Evolutionary conservation across 169 alveolate genomes (phyloP).

Genomic region (Fabrea salina): DNA sequence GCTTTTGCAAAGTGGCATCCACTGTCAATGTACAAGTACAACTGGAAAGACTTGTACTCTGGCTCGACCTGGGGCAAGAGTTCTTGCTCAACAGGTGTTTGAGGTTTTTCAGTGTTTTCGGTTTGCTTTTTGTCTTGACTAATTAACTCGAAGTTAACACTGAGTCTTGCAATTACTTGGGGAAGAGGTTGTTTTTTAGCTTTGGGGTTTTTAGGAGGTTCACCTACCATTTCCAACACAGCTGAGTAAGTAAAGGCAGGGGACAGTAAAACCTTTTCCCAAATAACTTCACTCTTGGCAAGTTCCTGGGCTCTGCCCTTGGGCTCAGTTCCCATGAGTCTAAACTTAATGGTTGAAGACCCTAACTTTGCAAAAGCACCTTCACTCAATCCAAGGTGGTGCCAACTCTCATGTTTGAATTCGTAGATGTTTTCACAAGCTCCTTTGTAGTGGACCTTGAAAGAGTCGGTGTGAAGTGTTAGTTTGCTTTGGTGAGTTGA

Average conservation of each 20-base stretch:
- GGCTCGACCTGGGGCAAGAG: background rate
- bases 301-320: background rate
- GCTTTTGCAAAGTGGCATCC: background rate
- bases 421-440: background rate
- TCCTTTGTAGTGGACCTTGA: background rate
- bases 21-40: slow-evolving; percentile 10
- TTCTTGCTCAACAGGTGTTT: background rate
- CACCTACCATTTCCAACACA: background rate
- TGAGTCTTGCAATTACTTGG: background rate
- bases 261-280: slow-evolving; percentile 18
- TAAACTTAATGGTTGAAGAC: background rate
- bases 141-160: background rate
- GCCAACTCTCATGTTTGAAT: background rate
- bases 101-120: background rate
- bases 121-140: background rate
- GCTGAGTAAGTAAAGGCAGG: background rate
- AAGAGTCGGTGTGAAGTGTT: background rate
- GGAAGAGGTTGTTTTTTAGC: background rate
- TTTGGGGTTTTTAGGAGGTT: background rate
- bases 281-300: background rate
- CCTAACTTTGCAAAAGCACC: slow-evolving; percentile 9
- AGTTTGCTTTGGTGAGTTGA: background rate
- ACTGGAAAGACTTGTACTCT: background rate
- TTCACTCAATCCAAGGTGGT: background rate
- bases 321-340: background rate